Evolutionary conservation across 331 rosid species (phyloP).

Genomic region (Pyrus hybrid): DNA sequence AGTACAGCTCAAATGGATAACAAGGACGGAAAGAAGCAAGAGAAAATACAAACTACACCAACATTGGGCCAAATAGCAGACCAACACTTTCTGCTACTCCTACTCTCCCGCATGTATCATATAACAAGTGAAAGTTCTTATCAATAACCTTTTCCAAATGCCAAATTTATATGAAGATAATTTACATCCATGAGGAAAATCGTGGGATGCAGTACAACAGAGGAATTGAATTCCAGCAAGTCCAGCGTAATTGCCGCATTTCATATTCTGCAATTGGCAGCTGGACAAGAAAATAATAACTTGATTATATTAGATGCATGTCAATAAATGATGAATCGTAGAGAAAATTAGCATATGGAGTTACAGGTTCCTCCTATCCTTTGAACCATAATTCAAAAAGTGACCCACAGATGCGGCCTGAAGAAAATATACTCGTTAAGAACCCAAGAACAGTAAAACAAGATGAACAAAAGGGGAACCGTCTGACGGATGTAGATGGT

Average conservation of each 20-base stretch:
- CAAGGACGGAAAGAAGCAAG: too few species aligned
- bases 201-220: not conserved
- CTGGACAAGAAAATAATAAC: not conserved
- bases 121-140: too few species aligned
- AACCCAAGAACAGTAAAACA: not conserved
- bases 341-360: not conserved
- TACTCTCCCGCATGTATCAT: too few species aligned
- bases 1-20: too few species aligned
- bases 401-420: not conserved
- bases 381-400: not conserved
- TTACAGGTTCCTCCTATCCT: not conserved
- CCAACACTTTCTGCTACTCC: too few species aligned
- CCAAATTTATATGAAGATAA: not conserved
- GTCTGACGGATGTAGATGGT: not conserved
- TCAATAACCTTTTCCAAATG: not conserved
- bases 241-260: not conserved
- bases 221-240: not conserved
- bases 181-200: not conserved
- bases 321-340: not conserved
- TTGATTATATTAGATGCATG: not conserved
- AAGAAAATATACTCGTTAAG: not conserved
- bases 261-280: not conserved
- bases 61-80: too few species aligned
- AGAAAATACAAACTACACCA: too few species aligned
- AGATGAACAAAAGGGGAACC: not conserved